Base-by-base conservation (phyloP, 139 green algal species). In the Picochlorum sp. region DNA sequence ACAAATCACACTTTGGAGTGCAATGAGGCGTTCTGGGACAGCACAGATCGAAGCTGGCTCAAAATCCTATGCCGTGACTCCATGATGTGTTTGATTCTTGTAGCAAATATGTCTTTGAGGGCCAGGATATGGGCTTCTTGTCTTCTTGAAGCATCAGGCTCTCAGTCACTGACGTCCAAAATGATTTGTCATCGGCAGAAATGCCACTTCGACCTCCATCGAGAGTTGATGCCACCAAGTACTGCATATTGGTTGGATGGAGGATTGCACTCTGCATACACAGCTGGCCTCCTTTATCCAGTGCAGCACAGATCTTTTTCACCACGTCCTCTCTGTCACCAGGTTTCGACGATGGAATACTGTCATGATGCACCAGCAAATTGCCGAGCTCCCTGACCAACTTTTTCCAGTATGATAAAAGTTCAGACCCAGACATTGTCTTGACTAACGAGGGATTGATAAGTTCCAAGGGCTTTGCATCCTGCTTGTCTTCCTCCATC, bases 231-330 rank as follows among this genome's bases (percentile, higher is more conserved):
- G 71, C 61, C 13, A 78, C 74, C 45, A 78, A 65, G 44, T 62
- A 60, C 66, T 78, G 71, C 71, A 78, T 78, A 67, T 78, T 78
- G 28, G 66, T 74, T 14, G 71, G 71, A 60, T 78, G 71, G 51
- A 78, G 52, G 34, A 78, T 67, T 8, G 59, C 71, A 28, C 66
- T 78, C 59, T 66, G 61, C 71, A 78, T 78, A 67, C 71, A 78
- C 52, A 78, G 20, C 61, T 70, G 41, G 24, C 71, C 71, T 45
- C 58, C 66, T 24, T 30, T n/a, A 66, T 78, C 71, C 44, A 78
- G 61, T 45, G 67, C 66, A 8, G 28, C 34, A 54, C 66, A 71
- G 13, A 78, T 61, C 34, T 51, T n/a, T 6, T 61, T 30, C 61
- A 70, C 62, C 34, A 26, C 44, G 16, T 57, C 51, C 45, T 70